Base-by-base conservation (phyloP, 2,329 filamentous ascomycete species). In the Pseudopyrenochaeta lycopersici region DNA sequence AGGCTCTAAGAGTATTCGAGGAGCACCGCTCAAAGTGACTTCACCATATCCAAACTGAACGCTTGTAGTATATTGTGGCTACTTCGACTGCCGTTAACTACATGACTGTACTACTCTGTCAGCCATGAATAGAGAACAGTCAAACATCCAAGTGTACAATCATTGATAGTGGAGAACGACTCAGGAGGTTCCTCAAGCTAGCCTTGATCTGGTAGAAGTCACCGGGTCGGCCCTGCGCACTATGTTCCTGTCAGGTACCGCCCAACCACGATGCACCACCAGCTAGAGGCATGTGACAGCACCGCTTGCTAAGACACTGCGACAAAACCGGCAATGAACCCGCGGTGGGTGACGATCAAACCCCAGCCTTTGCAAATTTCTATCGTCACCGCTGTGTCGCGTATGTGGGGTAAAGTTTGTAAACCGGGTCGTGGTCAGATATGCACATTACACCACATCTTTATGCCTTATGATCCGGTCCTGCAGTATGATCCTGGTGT, bases 191-290 rank as follows among this genome's bases (percentile, higher is more conserved):
- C 36, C 41, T 58, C 39, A 36, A 44, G 47, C 66, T 70, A 72
- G 51, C 52, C 65, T 54, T 21, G 49, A 66, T 66, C 45, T 50
- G 64, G 62, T 49, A 50, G 55, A 62, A 52, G 66, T 73, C 69
- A 72, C 64, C 64, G 67, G 67, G 56, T 64, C 65, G 60, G 68
- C 63, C 60, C 60, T 62, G 61, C 49, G 55, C 49, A 42, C 45
- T 56, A 64, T 54, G 66, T 62, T 54, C 56, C 60, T 57, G 58
- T 55, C 42, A 38, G 54, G 47, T 41, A 49, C 46, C 38, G 40
- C 52, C 62, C 60, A 64, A 60, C 58, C 60, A 63, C 42, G 35
- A 31, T 20, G 64, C 56, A 43, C 56, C 52, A 58, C 55, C 47
- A 44, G 55, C 43, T 33, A 48, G 53, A 49, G 52, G 55, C 67